Conservation (phyloP, 2,329 filamentous ascomycete genomes). For the Salinomyces thailandicus region DNA sequence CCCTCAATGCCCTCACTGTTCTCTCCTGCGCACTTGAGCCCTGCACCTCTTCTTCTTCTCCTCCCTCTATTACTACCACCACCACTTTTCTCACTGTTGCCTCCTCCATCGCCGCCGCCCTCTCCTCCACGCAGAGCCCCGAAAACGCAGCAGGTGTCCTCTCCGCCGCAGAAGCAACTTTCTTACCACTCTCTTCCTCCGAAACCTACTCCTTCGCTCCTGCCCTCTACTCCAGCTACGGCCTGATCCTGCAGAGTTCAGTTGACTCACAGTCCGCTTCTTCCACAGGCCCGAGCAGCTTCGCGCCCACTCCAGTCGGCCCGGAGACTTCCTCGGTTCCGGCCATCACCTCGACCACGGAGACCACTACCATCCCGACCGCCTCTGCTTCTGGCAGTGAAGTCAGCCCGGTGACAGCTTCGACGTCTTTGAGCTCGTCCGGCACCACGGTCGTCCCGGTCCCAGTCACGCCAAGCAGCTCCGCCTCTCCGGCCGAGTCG, state of each 20-base stretch:
- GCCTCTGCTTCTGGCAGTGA: slow-evolving; percentile 7
- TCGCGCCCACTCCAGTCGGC: slow-evolving; percentile 3
- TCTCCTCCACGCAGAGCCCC: slow-evolving; percentile 1
- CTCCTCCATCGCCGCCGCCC: background rate
- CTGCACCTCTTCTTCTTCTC: slow-evolving; percentile 3
- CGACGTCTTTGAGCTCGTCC: slow-evolving; percentile 6
- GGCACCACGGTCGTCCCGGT: slow-evolving; percentile 12
- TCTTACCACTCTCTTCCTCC: slow-evolving; percentile 7
- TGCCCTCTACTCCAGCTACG: slow-evolving; percentile 11
- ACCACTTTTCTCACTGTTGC: slow-evolving; percentile 4
- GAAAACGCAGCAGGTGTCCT: slow-evolving; percentile 10
- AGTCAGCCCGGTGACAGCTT: slow-evolving; percentile 8
- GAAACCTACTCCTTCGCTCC: slow-evolving; percentile 7
- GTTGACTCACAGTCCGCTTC: slow-evolving; percentile 6
- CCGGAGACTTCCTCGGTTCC: slow-evolving; percentile 3
- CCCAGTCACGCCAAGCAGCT: slow-evolving; percentile 6
- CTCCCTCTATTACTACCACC: no score
- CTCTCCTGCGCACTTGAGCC: slow-evolving; percentile 8
- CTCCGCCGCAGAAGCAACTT: slow-evolving; percentile 9
- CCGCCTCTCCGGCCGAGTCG: slow-evolving; percentile 1
- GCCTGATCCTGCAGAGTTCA: slow-evolving; percentile 7
- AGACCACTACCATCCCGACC: slow-evolving; percentile 7
- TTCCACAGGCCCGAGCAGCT: slow-evolving; percentile 4
- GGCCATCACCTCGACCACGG: slow-evolving; percentile 3
- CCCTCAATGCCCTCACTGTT: slow-evolving; percentile 10